Base-by-base conservation (phyloP, 2,329 filamentous ascomycete species). In the Xylariaceae sp. region DNA sequence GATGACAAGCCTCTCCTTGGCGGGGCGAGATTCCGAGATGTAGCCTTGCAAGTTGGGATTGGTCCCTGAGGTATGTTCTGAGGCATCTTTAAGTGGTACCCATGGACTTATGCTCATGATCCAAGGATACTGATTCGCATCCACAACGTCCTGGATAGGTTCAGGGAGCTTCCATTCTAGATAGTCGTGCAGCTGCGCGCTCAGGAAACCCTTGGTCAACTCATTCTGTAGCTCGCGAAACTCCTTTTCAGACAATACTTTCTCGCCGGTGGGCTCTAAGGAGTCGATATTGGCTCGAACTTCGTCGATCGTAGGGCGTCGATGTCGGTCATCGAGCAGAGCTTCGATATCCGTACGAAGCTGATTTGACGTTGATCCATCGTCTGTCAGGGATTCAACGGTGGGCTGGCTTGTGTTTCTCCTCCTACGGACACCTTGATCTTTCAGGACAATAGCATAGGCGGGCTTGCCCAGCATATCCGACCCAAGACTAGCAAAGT, bases 391-490 rank as follows among this genome's bases (percentile, higher is more conserved):
- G 6, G 38, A 15, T 9, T 47, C 33, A 16, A 9, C 12, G 11
- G 16, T 31, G 9, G 43, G 24, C 8, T 16, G 15, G 9, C 24
- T 9, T 3, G 9, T 28, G n/a, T 19, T 30, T 32, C 34, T 49
- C 37, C 37, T 47, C 26, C 37, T 43, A 37, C 45, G 37, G 7
- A 47, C 18, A 4, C 57, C 58, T n/a, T 46, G 46, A 29, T 70
- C 64, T 42, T 53, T 64, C 59, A 79, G 61, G 28, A 79, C 62
- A 34, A 79, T 68, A 18, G 71, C 71, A 13, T 69, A 62, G 11
- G 68, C 67, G 2, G 62, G 61, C 44, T 61, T 57, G 3, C 68
- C 68, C 11, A 72, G 48, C 39, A 66, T 63, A 19, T 55, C 49
- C 12, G 61, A 43, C 3, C 46, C 51, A 6, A 71, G 50, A n/a